phyloP scores from a whole-genome alignment of 805 yeast genomes.

The Suhomyces sp. region DNA sequence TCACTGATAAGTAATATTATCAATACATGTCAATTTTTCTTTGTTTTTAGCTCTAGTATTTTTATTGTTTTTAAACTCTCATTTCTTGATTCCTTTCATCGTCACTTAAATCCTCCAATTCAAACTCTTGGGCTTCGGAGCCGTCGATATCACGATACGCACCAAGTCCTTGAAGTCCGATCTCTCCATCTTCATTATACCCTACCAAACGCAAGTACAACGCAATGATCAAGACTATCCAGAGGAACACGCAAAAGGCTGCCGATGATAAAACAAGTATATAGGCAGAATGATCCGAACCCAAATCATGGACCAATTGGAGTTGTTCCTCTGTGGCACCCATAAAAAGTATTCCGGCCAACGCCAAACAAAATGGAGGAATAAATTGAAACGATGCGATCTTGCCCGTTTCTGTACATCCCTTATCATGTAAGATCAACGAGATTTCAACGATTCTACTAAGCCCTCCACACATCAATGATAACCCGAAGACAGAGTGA shows the following conservation, averaged over 20 bases:
- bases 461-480: constrained; percentile 75
- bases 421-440: constrained; percentile 66
- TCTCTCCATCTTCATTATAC: constrained; percentile 40
- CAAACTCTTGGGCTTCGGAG: constrained; percentile 30
- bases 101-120: constrained; percentile 20
- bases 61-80: too few relatives aligned
- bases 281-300: constrained; percentile 85
- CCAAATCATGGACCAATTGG: constrained; percentile 62
- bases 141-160: constrained; percentile 17
- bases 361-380: constrained; percentile 78
- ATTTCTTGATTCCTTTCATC: too few relatives aligned
- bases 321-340: constrained; percentile 91
- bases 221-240: constrained; percentile 60
- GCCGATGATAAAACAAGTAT: constrained; percentile 68
- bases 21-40: too few relatives aligned
- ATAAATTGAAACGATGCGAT: constrained; percentile 77
- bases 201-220: constrained; percentile 52
- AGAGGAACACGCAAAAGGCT: constrained; percentile 67
- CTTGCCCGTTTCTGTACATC: constrained; percentile 37
- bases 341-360: constrained; percentile 84
- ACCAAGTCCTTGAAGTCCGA: constrained; percentile 11
- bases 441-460: constrained; percentile 76
- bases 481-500: constrained; percentile 82
- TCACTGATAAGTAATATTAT: too few relatives aligned
- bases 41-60: too few relatives aligned